These are phyloP conservation scores for Geosmithia putterillii DNA, from an alignment of 2,329 filamentous ascomycete species.

Conservation along the genomic window DNA sequence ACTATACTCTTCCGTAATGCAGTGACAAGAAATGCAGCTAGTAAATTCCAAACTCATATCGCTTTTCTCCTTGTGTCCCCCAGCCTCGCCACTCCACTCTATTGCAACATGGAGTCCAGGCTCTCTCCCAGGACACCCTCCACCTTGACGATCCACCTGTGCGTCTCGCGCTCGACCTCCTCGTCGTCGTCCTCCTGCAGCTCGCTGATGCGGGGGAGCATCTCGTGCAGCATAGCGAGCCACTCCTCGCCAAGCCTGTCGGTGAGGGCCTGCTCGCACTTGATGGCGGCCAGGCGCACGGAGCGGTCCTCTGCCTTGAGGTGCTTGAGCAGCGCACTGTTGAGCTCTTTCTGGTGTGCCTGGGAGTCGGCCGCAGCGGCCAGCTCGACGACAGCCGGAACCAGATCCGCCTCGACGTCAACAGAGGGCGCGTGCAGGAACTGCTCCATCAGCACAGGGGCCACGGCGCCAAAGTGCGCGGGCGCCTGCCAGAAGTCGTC, in stretches of 20 bases:
- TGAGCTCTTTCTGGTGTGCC: constrained; percentile 85
- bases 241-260: constrained; percentile 82
- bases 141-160: constrained; percentile 82
- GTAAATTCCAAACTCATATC: no score
- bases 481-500: constrained; percentile 95
- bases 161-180: constrained; percentile 76
- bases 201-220: constrained; percentile 92
- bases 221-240: constrained; percentile 83
- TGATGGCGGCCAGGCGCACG: constrained; percentile 71
- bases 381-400: constrained; percentile 69
- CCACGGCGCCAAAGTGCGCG: constrained; percentile 67
- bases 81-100: constrained; percentile 13
- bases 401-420: constrained; percentile 38
- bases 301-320: constrained; percentile 61
- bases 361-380: constrained; percentile 63
- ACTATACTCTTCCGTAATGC: no score
- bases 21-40: no score
- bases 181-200: constrained; percentile 95
- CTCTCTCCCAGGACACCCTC: constrained; percentile 84
- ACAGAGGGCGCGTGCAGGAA: constrained; percentile 35
- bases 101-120: constrained; percentile 84
- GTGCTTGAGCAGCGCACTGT: constrained; percentile 62
- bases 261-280: constrained; percentile 69
- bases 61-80: not conserved
- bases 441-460: constrained; percentile 57